phyloP scores from a whole-genome alignment of 2,329 filamentous ascomycete genomes.

The Colletotrichum echinochloae region DNA sequence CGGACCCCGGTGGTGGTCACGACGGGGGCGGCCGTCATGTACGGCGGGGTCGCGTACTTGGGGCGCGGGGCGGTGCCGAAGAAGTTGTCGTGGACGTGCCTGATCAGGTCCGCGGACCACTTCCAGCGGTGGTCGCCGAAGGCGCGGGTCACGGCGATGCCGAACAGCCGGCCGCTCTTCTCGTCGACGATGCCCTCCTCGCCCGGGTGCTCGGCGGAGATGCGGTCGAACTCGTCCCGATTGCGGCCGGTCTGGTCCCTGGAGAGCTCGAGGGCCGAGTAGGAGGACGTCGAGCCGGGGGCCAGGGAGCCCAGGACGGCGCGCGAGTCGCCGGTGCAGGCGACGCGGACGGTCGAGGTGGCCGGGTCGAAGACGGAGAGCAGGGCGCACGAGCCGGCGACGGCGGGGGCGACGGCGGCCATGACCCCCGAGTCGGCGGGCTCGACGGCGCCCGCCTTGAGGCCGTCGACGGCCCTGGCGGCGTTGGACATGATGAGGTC shows the following conservation, averaged over 20 bases:
- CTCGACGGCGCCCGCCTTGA: constrained; percentile 44
- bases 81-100: constrained; percentile 47
- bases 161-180: constrained; percentile 69
- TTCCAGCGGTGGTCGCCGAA: constrained; percentile 80
- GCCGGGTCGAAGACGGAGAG: constrained; percentile 71
- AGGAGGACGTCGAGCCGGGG: constrained; percentile 56
- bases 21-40: constrained; percentile 75
- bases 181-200: constrained; percentile 65
- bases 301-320: constrained; percentile 69
- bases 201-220: constrained; percentile 70
- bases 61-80: constrained; percentile 61
- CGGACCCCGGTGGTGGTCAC: constrained; percentile 68
- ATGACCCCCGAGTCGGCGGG: constrained; percentile 27
- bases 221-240: constrained; percentile 64
- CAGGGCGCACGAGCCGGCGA: constrained; percentile 71
- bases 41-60: constrained; percentile 68
- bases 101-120: constrained; percentile 58
- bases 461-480: constrained; percentile 46
- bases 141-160: constrained; percentile 70
- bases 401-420: constrained; percentile 50
- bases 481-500: constrained; percentile 63
- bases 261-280: constrained; percentile 67
- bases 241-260: constrained; percentile 76
- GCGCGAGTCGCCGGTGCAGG: constrained; percentile 75
- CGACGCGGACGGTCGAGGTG: constrained; percentile 67